Percentiles rank a stretch among this genome's conserved stretches.
Evolutionary conservation across 257 asterid species (phyloP).

Genomic region (Perilla frutescens): DNA sequence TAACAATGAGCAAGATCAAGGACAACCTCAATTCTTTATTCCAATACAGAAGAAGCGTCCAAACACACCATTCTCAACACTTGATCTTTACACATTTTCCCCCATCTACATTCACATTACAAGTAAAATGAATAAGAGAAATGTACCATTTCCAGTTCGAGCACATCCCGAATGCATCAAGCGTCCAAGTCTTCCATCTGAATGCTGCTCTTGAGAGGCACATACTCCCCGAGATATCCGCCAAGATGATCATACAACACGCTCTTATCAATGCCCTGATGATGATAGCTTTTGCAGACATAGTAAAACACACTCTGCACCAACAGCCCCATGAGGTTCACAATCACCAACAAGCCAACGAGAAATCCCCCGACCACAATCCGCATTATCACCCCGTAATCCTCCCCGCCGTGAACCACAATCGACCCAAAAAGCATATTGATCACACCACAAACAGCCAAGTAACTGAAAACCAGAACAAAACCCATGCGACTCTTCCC

Average conservation of each 20-base stretch:
- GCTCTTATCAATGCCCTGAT: constrained; percentile 83
- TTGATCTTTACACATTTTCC: constrained; percentile 31
- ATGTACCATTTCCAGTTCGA: constrained; percentile 25
- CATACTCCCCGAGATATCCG: constrained; percentile 95
- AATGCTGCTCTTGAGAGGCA: constrained; percentile 93
- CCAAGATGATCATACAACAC: constrained; percentile 94
- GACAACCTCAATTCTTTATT: constrained; percentile 36
- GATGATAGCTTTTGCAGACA: constrained; percentile 94
- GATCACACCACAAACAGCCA: constrained; percentile 70
- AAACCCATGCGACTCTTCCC: constrained; percentile 58
- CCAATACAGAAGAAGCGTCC: constrained; percentile 30
- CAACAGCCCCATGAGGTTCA: constrained; percentile 80
- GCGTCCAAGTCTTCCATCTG: constrained; percentile 93
- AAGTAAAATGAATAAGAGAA: constrained; percentile 24
- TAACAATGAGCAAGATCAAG: constrained; percentile 26
- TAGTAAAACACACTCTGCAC: constrained; percentile 97
- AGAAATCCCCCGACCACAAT: constrained; percentile 85
- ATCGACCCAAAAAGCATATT: constrained; percentile 63
- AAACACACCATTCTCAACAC: constrained; percentile 19
- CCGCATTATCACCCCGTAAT: constrained; percentile 63
- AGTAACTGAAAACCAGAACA: constrained; percentile 65
- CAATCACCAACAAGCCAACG: constrained; percentile 87
- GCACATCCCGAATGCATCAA: constrained; percentile 38
- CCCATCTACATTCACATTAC: constrained; percentile 31
- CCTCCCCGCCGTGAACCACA: constrained; percentile 87